Conservation (phyloP, 768 basidiomycete genomes). For the Nidula microcarpa region DNA sequence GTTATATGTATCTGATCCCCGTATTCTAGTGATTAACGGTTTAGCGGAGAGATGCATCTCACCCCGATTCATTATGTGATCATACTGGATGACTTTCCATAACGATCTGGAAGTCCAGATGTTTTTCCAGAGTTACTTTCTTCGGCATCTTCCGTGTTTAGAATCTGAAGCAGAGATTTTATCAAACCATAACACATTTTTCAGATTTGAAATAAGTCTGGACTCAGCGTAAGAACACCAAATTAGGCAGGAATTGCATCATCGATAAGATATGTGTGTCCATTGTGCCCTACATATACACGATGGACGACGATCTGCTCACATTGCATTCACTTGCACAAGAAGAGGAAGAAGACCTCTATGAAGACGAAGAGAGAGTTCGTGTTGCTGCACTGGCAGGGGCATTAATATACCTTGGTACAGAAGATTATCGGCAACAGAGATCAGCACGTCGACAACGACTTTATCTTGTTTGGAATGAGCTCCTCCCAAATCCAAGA, state of each 20-base stretch:
- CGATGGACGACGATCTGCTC: neutral
- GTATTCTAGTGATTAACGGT: too few relatives aligned
- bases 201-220: neutral
- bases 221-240: neutral
- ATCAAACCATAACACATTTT: neutral
- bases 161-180: neutral
- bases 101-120: neutral
- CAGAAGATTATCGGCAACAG: neutral
- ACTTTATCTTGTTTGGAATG: neutral
- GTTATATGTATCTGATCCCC: too few relatives aligned
- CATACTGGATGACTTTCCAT: neutral
- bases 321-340: neutral
- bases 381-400: neutral
- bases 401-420: neutral
- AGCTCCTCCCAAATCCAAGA: conserved; percentile 10
- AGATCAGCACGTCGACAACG: neutral
- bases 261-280: neutral
- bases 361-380: neutral
- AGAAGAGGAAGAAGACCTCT: neutral
- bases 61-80: too few relatives aligned
- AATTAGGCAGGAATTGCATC: neutral
- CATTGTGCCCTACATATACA: neutral
- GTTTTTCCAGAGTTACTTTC: neutral
- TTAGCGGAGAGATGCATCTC: too few relatives aligned
- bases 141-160: neutral